Conservation (phyloP, 768 basidiomycete genomes). For the Phaeotremella fagi region DNA sequence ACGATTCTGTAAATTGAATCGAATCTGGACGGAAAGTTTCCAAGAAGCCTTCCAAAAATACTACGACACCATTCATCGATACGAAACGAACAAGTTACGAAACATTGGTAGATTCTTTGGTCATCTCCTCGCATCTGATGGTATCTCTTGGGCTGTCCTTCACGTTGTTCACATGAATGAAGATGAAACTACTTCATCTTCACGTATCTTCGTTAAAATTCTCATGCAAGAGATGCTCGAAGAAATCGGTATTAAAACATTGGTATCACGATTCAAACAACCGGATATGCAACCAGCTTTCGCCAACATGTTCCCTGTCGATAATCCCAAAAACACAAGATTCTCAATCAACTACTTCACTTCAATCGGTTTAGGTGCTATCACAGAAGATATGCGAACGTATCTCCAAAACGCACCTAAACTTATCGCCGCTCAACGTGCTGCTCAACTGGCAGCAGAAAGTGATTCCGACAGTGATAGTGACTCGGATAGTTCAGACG, state of each 20-base stretch:
- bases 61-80: conserved; percentile 94
- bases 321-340: conserved; percentile 92
- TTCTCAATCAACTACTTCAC: conserved; percentile 96
- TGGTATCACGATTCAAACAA: conserved; percentile 88
- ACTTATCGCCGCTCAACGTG: conserved; percentile 90
- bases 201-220: conserved; percentile 96
- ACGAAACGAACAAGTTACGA: conserved; percentile 95
- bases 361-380: conserved; percentile 77
- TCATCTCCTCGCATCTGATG: conserved; percentile 77
- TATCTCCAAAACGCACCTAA: conserved; percentile 92
- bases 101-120: conserved; percentile 98
- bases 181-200: conserved; percentile 92
- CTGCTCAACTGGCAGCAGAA: conserved; percentile 68
- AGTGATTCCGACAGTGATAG: conserved; percentile 34
- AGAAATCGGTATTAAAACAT: conserved; percentile 76
- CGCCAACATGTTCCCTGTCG: conserved; percentile 86
- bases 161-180: conserved; percentile 88
- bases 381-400: conserved; percentile 96
- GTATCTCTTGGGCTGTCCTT: conserved; percentile 82
- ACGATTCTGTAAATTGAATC: conserved; percentile 92
- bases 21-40: conserved; percentile 84
- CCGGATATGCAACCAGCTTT: conserved; percentile 69
- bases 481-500: conserved; percentile 24
- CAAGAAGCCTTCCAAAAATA: conserved; percentile 84
- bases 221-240: conserved; percentile 94